These are phyloP conservation scores for Arabidopsis suecica DNA, from an alignment of 345 rosid genomes.

Conservation along the genomic window DNA sequence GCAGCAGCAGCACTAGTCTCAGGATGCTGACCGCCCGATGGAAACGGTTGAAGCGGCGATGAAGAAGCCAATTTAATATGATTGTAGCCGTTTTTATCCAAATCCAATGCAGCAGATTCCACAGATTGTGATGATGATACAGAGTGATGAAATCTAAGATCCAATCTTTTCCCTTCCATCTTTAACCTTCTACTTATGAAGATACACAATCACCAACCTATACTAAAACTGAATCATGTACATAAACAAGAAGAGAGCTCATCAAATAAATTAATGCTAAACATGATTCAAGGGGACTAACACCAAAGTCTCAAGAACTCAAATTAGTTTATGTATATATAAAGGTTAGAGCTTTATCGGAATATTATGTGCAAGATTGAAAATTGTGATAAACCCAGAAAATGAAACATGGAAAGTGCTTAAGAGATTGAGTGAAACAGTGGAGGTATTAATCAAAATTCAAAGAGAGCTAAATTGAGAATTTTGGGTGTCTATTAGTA, in stretches of 20 bases:
- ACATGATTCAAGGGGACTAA: not conserved
- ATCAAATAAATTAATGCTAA: constrained; percentile 6
- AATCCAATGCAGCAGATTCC: constrained; percentile 69
- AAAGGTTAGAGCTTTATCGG: constrained; percentile 27
- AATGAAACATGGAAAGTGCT: constrained; percentile 3
- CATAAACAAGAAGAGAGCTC: not conserved
- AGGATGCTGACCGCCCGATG: constrained; percentile 73
- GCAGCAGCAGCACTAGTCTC: constrained; percentile 71
- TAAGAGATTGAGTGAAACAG: constrained; percentile 2
- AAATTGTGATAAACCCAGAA: constrained; percentile 32
- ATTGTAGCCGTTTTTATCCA: constrained; percentile 59
- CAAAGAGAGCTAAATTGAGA: not conserved
- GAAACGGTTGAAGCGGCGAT: constrained; percentile 65
- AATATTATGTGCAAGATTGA: constrained; percentile 7
- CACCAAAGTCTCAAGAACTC: constrained; percentile 1
- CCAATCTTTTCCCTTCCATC: constrained; percentile 60
- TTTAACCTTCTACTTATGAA: not conserved
- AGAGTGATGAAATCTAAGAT: constrained; percentile 54
- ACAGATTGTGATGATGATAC: constrained; percentile 60
- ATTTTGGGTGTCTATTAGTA: constrained; percentile 3
- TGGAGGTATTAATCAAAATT: constrained; percentile 1
- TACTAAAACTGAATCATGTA: constrained; percentile 1
- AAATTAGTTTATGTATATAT: not conserved
- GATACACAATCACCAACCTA: constrained; percentile 14
- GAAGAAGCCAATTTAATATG: constrained; percentile 59